phyloP scores from a whole-genome alignment of 805 yeast species.

The Kodamaea kaohsiungensis region DNA sequence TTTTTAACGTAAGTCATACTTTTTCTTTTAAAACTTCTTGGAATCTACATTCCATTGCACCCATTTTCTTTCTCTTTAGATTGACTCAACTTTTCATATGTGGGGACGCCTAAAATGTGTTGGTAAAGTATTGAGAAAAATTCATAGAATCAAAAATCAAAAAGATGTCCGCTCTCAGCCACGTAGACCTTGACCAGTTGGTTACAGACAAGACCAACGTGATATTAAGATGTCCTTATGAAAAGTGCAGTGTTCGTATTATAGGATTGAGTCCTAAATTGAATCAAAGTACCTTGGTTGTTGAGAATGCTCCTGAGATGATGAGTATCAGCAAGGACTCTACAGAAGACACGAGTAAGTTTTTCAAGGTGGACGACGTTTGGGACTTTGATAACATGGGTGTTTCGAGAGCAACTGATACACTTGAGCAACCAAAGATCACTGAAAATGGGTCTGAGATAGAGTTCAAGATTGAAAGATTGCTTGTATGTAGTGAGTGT shows the following conservation, averaged over 20 bases:
- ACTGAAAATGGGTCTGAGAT: slow-evolving; percentile 13
- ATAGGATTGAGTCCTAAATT: slow-evolving; percentile 20
- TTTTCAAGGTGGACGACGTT: slow-evolving; percentile 53
- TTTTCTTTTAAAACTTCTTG: neutral
- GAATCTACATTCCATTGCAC: neutral
- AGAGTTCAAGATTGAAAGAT: slow-evolving; percentile 45
- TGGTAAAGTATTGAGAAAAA: neutral
- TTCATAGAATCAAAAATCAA: neutral
- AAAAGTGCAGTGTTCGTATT: slow-evolving; percentile 22
- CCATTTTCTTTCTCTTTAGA: neutral
- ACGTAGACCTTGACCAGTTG: neutral
- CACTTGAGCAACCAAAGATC: slow-evolving; percentile 23
- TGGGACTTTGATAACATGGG: slow-evolving; percentile 85
- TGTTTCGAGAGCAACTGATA: slow-evolving; percentile 52
- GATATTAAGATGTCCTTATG: slow-evolving; percentile 22
- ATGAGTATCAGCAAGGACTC: slow-evolving; percentile 8
- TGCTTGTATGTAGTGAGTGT: slow-evolving; percentile 72
- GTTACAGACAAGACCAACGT: slow-evolving; percentile 3
- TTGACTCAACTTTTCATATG: too few relatives aligned
- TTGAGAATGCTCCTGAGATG: slow-evolving; percentile 33
- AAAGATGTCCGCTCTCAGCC: neutral
- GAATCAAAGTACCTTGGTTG: slow-evolving; percentile 5
- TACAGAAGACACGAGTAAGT: slow-evolving; percentile 18
- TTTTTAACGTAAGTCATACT: neutral
- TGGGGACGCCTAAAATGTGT: neutral